Evolutionary conservation across 805 yeast species (phyloP).

Genomic region (Wickerhamomyces canadensis): DNA sequence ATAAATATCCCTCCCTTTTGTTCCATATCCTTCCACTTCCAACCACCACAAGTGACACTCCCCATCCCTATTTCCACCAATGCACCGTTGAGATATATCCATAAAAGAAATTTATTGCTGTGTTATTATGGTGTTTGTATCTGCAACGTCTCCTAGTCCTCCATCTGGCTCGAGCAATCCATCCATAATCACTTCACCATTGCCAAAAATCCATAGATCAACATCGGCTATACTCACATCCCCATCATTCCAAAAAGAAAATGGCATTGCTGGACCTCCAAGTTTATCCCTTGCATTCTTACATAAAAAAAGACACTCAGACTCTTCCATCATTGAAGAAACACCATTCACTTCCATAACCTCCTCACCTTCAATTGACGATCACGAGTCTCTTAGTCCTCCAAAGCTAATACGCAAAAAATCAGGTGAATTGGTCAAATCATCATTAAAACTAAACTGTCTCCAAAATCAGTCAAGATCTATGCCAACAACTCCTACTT

Average conservation of each 20-base stretch:
- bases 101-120: neutral
- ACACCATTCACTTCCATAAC: neutral
- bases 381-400: neutral
- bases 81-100: no score
- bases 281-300: conserved; percentile 17
- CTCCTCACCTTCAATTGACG: neutral
- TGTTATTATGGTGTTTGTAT: neutral
- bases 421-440: conserved; percentile 80
- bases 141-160: neutral
- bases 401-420: conserved; percentile 65
- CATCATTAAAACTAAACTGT: conserved; percentile 50
- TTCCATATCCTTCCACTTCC: no score
- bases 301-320: conserved; percentile 17
- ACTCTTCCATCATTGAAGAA: conserved; percentile 4
- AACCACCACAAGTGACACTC: no score
- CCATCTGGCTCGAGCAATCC: neutral
- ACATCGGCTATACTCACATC: neutral
- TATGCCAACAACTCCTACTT: conserved; percentile 51
- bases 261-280: conserved; percentile 3
- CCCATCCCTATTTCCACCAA: no score
- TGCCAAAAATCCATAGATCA: neutral
- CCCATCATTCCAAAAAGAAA: neutral
- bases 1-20: no score
- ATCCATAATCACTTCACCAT: neutral
- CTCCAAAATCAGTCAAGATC: conserved; percentile 34